Percentiles rank a stretch among this genome's conserved stretches.
Evolutionary conservation across 2,329 filamentous ascomycete genomes (phyloP).

Genomic region (Nigrospora osmanthi): DNA sequence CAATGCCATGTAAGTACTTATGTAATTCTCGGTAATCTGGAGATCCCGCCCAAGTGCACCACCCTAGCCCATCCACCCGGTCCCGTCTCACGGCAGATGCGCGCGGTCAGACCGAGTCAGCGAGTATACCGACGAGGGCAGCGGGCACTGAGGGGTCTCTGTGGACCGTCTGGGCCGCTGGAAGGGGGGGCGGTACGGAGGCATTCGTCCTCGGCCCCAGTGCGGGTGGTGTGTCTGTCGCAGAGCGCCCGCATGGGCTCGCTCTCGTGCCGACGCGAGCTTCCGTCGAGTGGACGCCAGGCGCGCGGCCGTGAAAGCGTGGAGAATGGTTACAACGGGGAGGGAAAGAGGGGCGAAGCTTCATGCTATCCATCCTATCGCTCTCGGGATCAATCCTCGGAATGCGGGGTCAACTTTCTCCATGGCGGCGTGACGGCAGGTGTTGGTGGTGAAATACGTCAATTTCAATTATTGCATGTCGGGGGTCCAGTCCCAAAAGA

Average conservation of each 20-base stretch:
- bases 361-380: background rate
- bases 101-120: background rate
- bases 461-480: too few relatives aligned
- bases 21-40: background rate
- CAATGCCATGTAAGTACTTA: background rate
- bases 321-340: too few relatives aligned
- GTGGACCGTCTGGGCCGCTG: background rate
- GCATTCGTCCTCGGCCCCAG: background rate
- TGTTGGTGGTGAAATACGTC: too few relatives aligned
- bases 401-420: slow-evolving; percentile 1
- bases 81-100: background rate
- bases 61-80: too few relatives aligned
- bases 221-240: background rate
- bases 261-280: background rate
- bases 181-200: background rate
- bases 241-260: background rate
- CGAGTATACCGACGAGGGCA: background rate
- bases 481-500: too few relatives aligned
- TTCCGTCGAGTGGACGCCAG: too few relatives aligned
- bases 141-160: background rate
- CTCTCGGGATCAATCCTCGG: background rate
- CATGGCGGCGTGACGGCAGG: background rate
- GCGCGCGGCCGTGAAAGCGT: too few relatives aligned
- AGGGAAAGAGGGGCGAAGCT: slow-evolving; percentile 1
- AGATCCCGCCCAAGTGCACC: too few relatives aligned